phyloP scores from a whole-genome alignment of 2,329 filamentous ascomycete genomes.

The Nemania sp. region DNA sequence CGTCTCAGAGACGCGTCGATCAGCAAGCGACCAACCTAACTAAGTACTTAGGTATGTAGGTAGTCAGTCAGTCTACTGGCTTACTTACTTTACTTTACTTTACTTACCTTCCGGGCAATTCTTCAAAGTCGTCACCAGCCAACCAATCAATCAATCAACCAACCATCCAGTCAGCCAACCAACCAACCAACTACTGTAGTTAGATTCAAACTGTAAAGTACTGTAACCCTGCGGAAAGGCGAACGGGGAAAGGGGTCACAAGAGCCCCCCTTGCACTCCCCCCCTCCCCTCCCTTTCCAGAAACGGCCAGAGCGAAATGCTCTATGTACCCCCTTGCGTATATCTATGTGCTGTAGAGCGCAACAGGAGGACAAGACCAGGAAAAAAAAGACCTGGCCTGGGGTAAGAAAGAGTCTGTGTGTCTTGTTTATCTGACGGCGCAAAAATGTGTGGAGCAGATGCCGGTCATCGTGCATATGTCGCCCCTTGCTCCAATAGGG shows the following conservation, averaged over 20 bases:
- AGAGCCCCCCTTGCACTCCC: conserved; percentile 4
- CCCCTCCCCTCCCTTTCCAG: not conserved
- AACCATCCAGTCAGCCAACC: too few species aligned
- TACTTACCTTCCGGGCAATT: too few species aligned
- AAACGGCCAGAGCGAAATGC: conserved; percentile 36
- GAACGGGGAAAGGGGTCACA: conserved; percentile 23
- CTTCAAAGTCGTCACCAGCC: too few species aligned
- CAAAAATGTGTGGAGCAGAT: conserved; percentile 33
- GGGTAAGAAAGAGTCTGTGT: conserved; percentile 32
- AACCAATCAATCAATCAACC: too few species aligned
- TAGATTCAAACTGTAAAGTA: not conserved
- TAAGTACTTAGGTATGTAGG: too few species aligned
- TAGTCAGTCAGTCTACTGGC: too few species aligned
- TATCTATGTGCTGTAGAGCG: too few species aligned
- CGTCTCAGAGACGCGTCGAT: conserved; percentile 39
- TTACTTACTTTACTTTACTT: too few species aligned
- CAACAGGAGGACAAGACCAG: conserved; percentile 14
- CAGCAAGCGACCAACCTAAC: conserved; percentile 17
- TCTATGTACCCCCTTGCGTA: too few species aligned
- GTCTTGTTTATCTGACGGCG: conserved; percentile 35
- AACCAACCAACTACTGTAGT: too few species aligned
- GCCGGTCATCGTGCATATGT: conserved; percentile 40
- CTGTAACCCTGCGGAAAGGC: conserved; percentile 10
- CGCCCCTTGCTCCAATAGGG: conserved; percentile 33
- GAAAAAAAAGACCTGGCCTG: conserved; percentile 10